Conservation (phyloP, 345 rosid species). For the Citrus maxima region DNA sequence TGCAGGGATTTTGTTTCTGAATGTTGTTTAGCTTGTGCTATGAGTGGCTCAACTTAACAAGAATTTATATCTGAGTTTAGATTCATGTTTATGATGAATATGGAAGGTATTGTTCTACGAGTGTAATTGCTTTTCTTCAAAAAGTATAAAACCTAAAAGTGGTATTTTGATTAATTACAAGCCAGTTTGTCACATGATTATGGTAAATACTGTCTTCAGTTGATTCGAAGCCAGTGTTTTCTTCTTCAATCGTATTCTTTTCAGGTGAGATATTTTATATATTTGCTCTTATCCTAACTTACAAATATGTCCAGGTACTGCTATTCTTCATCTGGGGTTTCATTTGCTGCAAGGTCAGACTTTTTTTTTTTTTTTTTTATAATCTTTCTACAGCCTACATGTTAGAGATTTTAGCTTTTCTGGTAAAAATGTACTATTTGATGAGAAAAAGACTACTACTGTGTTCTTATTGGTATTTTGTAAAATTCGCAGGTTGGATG, state of each 20-base stretch:
- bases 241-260: neutral
- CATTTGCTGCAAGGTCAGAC: conserved; percentile 83
- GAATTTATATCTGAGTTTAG: neutral
- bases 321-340: conserved; percentile 73
- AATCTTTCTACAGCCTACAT: neutral
- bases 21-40: neutral
- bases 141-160: neutral
- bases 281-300: conserved; percentile 16
- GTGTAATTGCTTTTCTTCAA: neutral
- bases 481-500: conserved; percentile 72
- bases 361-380: neutral
- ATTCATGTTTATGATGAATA: neutral
- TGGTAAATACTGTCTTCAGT: neutral
- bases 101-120: no score
- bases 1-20: neutral
- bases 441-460: neutral
- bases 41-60: conserved; percentile 5
- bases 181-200: neutral
- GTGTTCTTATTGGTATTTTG: neutral
- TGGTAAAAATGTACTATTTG: neutral
- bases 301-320: conserved; percentile 56
- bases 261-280: neutral
- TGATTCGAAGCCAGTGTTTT: neutral
- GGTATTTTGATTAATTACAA: neutral
- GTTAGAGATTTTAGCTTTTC: neutral